Base-by-base conservation (phyloP, 2,329 filamentous ascomycete genomes). In the Apiospora aurea region DNA sequence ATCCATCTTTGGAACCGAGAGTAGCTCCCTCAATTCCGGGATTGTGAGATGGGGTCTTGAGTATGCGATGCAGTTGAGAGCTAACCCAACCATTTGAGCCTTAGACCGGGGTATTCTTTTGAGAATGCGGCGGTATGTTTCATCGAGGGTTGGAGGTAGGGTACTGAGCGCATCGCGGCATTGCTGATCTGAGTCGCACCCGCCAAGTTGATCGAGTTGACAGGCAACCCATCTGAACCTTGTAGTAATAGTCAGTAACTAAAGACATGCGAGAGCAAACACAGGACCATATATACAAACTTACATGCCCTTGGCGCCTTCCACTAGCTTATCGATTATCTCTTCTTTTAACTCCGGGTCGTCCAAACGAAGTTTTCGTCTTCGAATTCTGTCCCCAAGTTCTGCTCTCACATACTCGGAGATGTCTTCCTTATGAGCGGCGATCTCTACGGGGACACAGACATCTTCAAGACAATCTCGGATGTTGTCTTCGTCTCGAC, bases 351-450 rank as follows among this genome's bases (percentile, higher is more conserved):
- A 43, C 1, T 61, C 13, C 1, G 66, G 41, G 44, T 75, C 67
- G 24, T 67, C 47, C 4, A 74, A 68, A 13, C 67, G 69, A 2
- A 76, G 68, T 61, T 67, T 70, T 29, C 69, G 13, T 11, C 53
- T 69, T 53, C 67, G 34, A 0, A 72, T 70, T 21, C 74, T 71
- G n/a, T 67, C 51, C 43, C 76, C 74, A 13, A 78, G 72, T 44
- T 77, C 74, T 13, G 72, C 73, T 26, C 67, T 69, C 4, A 77
- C 74, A 21, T 76, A 78, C 11, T 73, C 44, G 24, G 70, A 64
- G 6, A 78, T 51, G 46, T 78, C 77, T 38, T 77, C 72, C 1
- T 70, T 76, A 5, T 74, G 73, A 1, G 76, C 76, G 2, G 72
- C 71, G 1, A 76, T 69, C 24, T 61, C 29, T 6, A 77, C 47